Conservation (phyloP, 257 asterid genomes). For the Jacaranda copaia region DNA sequence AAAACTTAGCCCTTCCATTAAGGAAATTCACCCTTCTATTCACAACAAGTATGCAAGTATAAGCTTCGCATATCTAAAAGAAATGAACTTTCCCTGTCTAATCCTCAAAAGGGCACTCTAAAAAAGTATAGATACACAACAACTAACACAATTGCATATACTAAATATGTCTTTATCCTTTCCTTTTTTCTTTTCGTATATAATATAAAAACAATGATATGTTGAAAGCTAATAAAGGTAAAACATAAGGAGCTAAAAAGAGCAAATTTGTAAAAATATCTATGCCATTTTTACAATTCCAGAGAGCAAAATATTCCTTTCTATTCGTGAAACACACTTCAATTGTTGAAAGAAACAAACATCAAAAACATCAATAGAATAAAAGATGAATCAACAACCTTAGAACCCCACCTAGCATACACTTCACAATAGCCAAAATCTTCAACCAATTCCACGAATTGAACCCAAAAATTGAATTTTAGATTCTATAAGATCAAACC, state of each 20-base stretch:
- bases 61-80: constrained; percentile 18
- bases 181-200: background rate
- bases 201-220: background rate
- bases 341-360: constrained; percentile 12
- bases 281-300: constrained; percentile 22
- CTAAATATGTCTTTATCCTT: constrained; percentile 22
- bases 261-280: constrained; percentile 37
- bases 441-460: constrained; percentile 21
- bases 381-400: background rate
- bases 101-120: constrained; percentile 26
- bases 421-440: constrained; percentile 12
- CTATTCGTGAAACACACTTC: constrained; percentile 8
- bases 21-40: background rate
- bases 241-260: constrained; percentile 1
- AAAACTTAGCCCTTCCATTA: background rate
- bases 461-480: constrained; percentile 11
- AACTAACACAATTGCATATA: background rate
- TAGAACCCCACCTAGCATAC: constrained; percentile 12
- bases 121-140: background rate
- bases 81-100: constrained; percentile 27
- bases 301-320: background rate
- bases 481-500: constrained; percentile 28
- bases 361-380: constrained; percentile 4
- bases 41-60: background rate
- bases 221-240: constrained; percentile 31